These are phyloP conservation scores for Penicillium hesseltinei DNA, from an alignment of 2,329 filamentous ascomycete species.

Conservation along the genomic window DNA sequence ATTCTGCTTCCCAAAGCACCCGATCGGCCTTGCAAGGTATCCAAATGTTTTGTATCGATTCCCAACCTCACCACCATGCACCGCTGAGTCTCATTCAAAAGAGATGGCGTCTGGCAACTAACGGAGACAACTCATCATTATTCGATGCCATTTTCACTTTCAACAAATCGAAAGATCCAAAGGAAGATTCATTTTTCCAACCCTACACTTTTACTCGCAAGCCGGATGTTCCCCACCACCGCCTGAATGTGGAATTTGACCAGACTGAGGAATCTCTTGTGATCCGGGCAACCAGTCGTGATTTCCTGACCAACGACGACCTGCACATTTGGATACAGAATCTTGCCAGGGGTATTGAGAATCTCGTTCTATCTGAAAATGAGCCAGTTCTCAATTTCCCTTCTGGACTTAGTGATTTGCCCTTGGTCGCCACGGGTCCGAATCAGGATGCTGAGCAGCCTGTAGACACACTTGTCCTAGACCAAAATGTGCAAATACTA, in stretches of 20 bases:
- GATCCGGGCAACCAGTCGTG: not conserved
- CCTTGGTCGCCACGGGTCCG: not conserved
- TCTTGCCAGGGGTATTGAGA: not conserved
- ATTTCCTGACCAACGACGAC: not conserved
- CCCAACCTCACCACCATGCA: not conserved
- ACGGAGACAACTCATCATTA: not conserved
- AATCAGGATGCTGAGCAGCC: not conserved
- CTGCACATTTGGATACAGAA: not conserved
- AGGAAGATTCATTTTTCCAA: not conserved
- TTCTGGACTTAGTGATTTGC: not conserved
- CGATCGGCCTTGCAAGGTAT: not conserved
- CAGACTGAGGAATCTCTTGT: not conserved
- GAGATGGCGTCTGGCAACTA: not conserved
- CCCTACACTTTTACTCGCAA: not conserved
- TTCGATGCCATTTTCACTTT: constrained; percentile 4
- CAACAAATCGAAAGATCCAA: not conserved
- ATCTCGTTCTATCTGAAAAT: not conserved
- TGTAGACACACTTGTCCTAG: not conserved
- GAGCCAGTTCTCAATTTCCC: not conserved
- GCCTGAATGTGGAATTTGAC: constrained; percentile 8
- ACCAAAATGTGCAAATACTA: not conserved
- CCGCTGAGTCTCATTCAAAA: constrained; percentile 5
- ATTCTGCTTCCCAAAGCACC: not conserved
- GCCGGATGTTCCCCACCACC: not conserved
- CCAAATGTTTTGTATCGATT: constrained; percentile 2